Evolutionary conservation across 352 stramenopile species (phyloP), one percentile per base, ranked within the genome.

Genomic region (Phytophthora lateralis): DNA sequence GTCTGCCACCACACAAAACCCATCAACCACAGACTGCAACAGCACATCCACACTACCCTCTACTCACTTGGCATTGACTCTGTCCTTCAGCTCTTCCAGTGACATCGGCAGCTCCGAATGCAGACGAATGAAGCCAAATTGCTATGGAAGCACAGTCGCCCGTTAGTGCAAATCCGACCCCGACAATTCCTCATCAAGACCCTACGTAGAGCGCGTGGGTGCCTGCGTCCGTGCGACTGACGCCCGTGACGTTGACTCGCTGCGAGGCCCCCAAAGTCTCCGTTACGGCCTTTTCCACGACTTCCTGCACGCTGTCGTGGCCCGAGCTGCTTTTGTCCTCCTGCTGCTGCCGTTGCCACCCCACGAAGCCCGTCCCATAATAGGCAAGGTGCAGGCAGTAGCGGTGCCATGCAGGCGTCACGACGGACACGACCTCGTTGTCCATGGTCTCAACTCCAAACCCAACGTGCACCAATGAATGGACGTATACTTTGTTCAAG

Each of bases 191-290:
- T 46, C 20, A 11, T 35, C 2, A 46, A 6, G 6, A 11, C 39
- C 76, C 21, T 84, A 94, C 87, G 46, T 90, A 89, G n/a, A 96
- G 73, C 14, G 87, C 87, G 55, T 96, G 82, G 9, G 87, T 96
- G 53, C 85, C 85, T 15, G 87, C 81, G 30, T 96, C 87, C 5
- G 87, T 96, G 44, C 87, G 85, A 48, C 87, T 96, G 55, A 89
- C 85, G 60, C 82, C 82, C 32, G 85, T 91, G 55, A 96, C 85
- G 62, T 96, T 94, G 26, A 96, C 53, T 50, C 82, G 82, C 41
- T 82, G 55, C 6, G 69, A 8, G 7, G 78, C 66, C 1, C 27
- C 49, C 29, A 93, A 70, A 27, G 69, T 69, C 39, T 73, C 57
- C 15, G 85, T 89, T 43, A 96, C 71, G 12, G 80, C 82, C 24